Base-by-base conservation (phyloP, 768 basidiomycete species). In the Hericium erinaceus region DNA sequence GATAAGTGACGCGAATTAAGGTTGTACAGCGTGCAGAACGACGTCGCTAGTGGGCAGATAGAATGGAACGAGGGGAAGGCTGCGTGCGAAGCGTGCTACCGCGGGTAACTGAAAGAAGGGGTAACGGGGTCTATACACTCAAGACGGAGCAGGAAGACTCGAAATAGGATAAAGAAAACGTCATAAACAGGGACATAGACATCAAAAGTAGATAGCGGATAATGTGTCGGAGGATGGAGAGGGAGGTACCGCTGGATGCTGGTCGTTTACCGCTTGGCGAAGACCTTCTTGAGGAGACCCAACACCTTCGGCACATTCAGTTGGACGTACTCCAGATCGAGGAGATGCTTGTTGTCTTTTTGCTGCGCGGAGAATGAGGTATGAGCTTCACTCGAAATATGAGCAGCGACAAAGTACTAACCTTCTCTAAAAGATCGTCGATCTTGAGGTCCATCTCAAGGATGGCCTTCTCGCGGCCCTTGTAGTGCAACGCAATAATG, bases 361-460 rank as follows among this genome's bases (percentile, higher is more conserved):
- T 98, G 95, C 94, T 98, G 67, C 66, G 40, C 39, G 57, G 38
- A 20, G 52, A 60, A 38, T 60, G 41, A 54, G 18, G 44, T 39
- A 41, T 62, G 18, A 58, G 39, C 6, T 48, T 3, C 52, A 44
- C 22, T 12, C 56, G 52, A 15, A 10, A 13, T 16, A 20, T 44
- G 18, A 39, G 38, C 8, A 20, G 20, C 33, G 44, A 56, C 46
- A 41, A 15, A 5, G 62, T 10, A 66, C 81, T 28, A 61, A 93
- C 94, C 87, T 98, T 98, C 73, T 98, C 95, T 68, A 98, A 73
- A 61, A 98, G 72, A 73, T 99, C 95, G 71, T 99, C 95, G 65
- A 98, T 97, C 76, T 98, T 98, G 55, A 98, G 81, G 74, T 97
- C 94, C 97, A 98, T 98, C 79, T 99, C 97, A 39, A 98, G 81